A percentile compares a stretch with the other conserved stretches of the same genome.
Evolutionary conservation across 371 early-diverging fungal genomes (phyloP).

Genomic region (Mortierella sp.): DNA sequence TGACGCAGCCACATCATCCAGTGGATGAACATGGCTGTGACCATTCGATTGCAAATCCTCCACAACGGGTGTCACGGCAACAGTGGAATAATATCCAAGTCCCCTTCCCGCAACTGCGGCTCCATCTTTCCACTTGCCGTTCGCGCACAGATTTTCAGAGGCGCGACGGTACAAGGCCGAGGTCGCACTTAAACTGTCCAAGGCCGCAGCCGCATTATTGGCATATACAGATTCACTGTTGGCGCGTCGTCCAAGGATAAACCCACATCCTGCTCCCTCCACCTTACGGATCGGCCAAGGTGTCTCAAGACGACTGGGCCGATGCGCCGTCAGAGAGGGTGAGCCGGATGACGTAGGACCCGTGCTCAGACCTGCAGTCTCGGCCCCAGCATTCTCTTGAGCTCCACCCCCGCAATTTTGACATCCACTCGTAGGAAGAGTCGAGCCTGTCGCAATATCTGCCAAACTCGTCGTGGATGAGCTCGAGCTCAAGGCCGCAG

Average conservation of each 20-base stretch:
- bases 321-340: not conserved
- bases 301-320: not conserved
- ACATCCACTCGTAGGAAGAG: not conserved
- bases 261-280: not conserved
- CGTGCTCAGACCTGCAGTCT: not conserved
- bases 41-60: too few species aligned
- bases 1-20: too few species aligned
- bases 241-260: constrained; percentile 23
- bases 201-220: constrained; percentile 1
- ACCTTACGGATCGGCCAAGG: constrained; percentile 1
- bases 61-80: too few species aligned
- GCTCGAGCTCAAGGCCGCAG: not conserved
- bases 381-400: not conserved
- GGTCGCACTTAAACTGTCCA: not conserved
- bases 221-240: constrained; percentile 16
- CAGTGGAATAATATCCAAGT: too few species aligned
- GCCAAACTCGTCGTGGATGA: constrained; percentile 8
- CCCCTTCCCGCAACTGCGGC: too few species aligned
- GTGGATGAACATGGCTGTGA: too few species aligned
- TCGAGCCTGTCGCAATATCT: constrained; percentile 1
- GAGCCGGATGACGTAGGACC: not conserved
- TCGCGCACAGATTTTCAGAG: constrained; percentile 22
- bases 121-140: constrained; percentile 34
- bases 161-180: constrained; percentile 18
- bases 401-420: not conserved